A percentile compares a stretch with the other conserved stretches of the same genome.
These are phyloP conservation scores for Venturia aucupariae DNA, from an alignment of 2,329 filamentous ascomycete species.

Conservation along the genomic window DNA sequence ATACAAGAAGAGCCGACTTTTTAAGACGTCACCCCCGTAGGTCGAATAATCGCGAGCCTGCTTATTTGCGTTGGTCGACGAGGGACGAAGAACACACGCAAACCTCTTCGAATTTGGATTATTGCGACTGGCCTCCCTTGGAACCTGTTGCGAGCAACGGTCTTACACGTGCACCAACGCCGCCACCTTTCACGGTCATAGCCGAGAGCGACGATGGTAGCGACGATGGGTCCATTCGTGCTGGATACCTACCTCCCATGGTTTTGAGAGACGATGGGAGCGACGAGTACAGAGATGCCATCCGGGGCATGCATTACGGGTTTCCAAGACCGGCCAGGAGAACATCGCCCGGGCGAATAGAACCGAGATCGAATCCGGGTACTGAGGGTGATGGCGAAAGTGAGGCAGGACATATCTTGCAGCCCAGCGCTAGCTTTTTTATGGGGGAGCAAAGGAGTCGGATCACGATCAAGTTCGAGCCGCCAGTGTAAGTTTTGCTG, in stretches of 20 bases:
- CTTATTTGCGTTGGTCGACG: background rate
- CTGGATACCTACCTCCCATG: constrained; percentile 29
- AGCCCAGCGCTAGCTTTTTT: constrained; percentile 71
- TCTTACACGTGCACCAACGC: constrained; percentile 26
- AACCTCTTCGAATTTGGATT: background rate
- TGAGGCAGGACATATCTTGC: constrained; percentile 37
- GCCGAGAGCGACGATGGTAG: constrained; percentile 21
- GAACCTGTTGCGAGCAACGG: constrained; percentile 15
- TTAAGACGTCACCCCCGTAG: background rate
- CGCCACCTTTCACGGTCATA: constrained; percentile 33
- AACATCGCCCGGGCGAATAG: constrained; percentile 27
- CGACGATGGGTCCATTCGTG: constrained; percentile 20
- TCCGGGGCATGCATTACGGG: background rate
- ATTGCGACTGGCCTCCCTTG: constrained; percentile 13
- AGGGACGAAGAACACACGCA: background rate
- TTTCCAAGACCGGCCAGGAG: constrained; percentile 22
- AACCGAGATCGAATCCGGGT: constrained; percentile 18
- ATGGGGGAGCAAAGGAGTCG: constrained; percentile 75
- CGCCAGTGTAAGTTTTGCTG: constrained; percentile 49
- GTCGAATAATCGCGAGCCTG: background rate
- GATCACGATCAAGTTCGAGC: constrained; percentile 78
- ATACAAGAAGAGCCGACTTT: background rate
- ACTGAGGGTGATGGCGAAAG: constrained; percentile 16
- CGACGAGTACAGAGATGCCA: constrained; percentile 11
- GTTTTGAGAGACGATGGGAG: constrained; percentile 17